phyloP scores from a whole-genome alignment of 2,329 filamentous ascomycete species.

The Fusarium protoensiforme region DNA sequence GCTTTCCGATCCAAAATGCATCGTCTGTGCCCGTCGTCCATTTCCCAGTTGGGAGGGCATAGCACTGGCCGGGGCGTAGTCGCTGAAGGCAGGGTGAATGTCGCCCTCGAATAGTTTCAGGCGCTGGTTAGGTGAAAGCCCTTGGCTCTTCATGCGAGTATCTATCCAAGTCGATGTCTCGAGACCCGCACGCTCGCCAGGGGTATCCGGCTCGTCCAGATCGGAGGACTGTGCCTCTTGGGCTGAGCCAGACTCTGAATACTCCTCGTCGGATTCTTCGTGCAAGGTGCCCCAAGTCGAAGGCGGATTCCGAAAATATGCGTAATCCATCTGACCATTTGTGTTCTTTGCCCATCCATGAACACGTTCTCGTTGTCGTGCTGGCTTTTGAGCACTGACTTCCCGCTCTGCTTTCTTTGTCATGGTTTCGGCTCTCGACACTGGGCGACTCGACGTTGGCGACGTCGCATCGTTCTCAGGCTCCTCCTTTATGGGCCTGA shows the following conservation, averaged over 20 bases:
- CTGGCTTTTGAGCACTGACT: background rate
- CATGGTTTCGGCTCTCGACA: background rate
- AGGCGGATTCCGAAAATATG: background rate
- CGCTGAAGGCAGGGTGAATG: constrained; percentile 33
- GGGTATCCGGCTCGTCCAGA: background rate
- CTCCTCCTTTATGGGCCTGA: constrained; percentile 1
- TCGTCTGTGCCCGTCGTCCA: background rate
- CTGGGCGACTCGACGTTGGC: background rate
- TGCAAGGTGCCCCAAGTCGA: background rate
- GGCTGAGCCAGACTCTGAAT: background rate
- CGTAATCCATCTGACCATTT: background rate
- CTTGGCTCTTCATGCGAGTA: constrained; percentile 11
- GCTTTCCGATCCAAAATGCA: background rate
- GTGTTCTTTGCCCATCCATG: background rate
- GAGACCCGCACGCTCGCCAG: background rate
- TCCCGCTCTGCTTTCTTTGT: background rate
- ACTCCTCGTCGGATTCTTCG: background rate
- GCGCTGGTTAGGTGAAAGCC: constrained; percentile 17
- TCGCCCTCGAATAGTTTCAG: constrained; percentile 13
- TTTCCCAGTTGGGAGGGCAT: background rate
- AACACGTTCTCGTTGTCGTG: background rate
- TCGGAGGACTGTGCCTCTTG: background rate
- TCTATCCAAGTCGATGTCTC: constrained; percentile 33
- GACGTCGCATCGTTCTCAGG: background rate
- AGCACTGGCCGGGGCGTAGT: constrained; percentile 16